Evolutionary conservation across 208 protist species (phyloP).

Genomic region (Angomonas ambiguus): DNA sequence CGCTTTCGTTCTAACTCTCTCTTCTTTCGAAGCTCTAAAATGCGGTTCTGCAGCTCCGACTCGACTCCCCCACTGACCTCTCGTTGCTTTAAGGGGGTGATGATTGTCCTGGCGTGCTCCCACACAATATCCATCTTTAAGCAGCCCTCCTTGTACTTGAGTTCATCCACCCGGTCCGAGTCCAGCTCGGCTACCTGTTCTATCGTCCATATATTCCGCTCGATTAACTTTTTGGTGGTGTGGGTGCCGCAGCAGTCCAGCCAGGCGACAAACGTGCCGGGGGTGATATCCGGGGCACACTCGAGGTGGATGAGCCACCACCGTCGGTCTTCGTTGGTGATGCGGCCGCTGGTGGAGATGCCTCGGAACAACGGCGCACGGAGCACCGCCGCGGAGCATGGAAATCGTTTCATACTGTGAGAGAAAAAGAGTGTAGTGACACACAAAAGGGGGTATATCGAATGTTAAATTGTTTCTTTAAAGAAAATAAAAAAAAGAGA

Average conservation of each 20-base stretch:
- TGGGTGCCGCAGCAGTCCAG: constrained; percentile 88
- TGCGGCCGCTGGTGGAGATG: constrained; percentile 60
- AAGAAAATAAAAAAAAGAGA: constrained; percentile 6
- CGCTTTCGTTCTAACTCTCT: constrained; percentile 79
- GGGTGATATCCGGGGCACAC: constrained; percentile 77
- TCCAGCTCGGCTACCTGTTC: constrained; percentile 79
- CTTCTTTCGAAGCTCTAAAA: constrained; percentile 83
- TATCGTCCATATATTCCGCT: constrained; percentile 89
- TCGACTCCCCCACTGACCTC: constrained; percentile 62
- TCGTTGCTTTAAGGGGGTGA: constrained; percentile 64
- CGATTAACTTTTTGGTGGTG: constrained; percentile 88
- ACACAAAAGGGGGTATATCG: too few species aligned
- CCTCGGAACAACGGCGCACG: neutral
- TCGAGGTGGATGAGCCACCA: constrained; percentile 89
- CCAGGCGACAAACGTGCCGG: constrained; percentile 82
- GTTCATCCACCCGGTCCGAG: constrained; percentile 81
- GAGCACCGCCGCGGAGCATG: neutral
- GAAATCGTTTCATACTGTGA: neutral
- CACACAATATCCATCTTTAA: constrained; percentile 87
- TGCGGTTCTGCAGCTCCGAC: constrained; percentile 75
- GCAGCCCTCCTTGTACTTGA: constrained; percentile 87
- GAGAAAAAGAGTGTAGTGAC: neutral
- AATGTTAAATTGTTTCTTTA: constrained; percentile 4
- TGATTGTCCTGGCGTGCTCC: constrained; percentile 86
- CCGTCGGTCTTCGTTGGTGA: constrained; percentile 84